Evolutionary conservation across 257 asterid species (phyloP), one percentile per base, ranked within the genome.

Genomic region (Linderniella brevidens): DNA sequence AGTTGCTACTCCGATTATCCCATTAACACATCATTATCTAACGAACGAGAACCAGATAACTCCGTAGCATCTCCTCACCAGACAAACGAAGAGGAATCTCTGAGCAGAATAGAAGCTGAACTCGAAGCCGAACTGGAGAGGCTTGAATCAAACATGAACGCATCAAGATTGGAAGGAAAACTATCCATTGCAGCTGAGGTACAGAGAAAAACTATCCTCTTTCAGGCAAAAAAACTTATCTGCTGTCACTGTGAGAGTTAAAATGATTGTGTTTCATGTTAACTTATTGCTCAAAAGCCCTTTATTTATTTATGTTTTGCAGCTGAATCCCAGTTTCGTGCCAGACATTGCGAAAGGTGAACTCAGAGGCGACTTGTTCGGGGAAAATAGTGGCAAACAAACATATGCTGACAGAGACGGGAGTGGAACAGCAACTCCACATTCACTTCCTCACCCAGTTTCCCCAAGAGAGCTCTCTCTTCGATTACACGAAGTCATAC

Each of bases 61-160:
- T 17, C 54, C 11, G 29, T 66, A 55, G 8, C 68, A 73, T 19
- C 44, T 29, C 69, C 59, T 54, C 49, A 59, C 15, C 82, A 25
- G 32, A 25, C 32, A 25, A 25, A 25, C 32, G 32, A 68, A 44
- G 93, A 70, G 53, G 73, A 76, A 62, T 78, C 93, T 25, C 63
- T 75, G 59, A 71, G 81, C 60, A 67, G 62, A 64, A 84, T 88
- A 49, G 98, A 80, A 79, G 94, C 94, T 29, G 98, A 84, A 79
- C 98, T 88, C 58, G 93, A 81, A 74, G 96, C 92, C 10, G 98
- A 88, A 65, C 64, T 84, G 57, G 82, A 84, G 74, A 85, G 73
- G 67, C 58, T 88, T 72, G 96, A 77, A 65, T 61, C 77, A 14
- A 84, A 61, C 62, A 74, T 84, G 53, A 71, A 55, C 46, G 66